Percentiles rank a stretch among this genome's conserved stretches.
Conservation (phyloP, 805 yeast species). For the Myxozyma monticola region DNA sequence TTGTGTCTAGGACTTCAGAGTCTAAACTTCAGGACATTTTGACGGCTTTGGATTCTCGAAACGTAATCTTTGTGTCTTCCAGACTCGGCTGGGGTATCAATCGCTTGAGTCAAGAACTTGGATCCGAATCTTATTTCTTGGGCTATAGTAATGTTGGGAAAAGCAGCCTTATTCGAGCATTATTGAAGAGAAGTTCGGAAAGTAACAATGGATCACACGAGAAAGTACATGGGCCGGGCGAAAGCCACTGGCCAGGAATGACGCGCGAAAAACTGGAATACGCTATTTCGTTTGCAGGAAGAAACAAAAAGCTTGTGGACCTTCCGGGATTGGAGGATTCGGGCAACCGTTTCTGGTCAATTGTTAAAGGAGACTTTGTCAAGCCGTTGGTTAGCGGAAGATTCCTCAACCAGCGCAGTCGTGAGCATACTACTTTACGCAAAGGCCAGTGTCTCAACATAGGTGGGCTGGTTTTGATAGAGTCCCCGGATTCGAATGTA, state of each 20-base stretch:
- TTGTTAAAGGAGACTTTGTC: slow-evolving; percentile 31
- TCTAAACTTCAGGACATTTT: too few species aligned
- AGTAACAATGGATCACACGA: slow-evolving; percentile 39
- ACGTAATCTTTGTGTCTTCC: slow-evolving; percentile 55
- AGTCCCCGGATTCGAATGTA: slow-evolving; percentile 32
- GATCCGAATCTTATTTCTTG: slow-evolving; percentile 48
- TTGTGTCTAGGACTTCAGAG: too few species aligned
- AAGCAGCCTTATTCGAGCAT: slow-evolving; percentile 67
- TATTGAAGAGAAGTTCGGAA: slow-evolving; percentile 47
- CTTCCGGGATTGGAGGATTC: slow-evolving; percentile 37
- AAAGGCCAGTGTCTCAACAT: slow-evolving; percentile 33
- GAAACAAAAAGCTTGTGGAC: slow-evolving; percentile 35
- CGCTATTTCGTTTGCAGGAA: slow-evolving; percentile 37
- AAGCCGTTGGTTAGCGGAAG: slow-evolving; percentile 17
- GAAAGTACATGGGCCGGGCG: slow-evolving; percentile 45
- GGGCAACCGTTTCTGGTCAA: slow-evolving; percentile 29
- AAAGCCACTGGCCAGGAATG: slow-evolving; percentile 59
- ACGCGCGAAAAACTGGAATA: slow-evolving; percentile 57
- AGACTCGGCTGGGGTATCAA: slow-evolving; percentile 54
- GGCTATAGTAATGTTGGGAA: slow-evolving; percentile 93
- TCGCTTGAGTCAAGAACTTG: slow-evolving; percentile 43
- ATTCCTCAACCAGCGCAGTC: slow-evolving; percentile 23
- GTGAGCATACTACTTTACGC: slow-evolving; percentile 31
- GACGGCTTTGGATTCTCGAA: neutral
- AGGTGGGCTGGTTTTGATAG: slow-evolving; percentile 39